Evolutionary conservation across 176 grass and related monocot genomes (phyloP).

Genomic region (Ampelocalamus luodianensis): DNA sequence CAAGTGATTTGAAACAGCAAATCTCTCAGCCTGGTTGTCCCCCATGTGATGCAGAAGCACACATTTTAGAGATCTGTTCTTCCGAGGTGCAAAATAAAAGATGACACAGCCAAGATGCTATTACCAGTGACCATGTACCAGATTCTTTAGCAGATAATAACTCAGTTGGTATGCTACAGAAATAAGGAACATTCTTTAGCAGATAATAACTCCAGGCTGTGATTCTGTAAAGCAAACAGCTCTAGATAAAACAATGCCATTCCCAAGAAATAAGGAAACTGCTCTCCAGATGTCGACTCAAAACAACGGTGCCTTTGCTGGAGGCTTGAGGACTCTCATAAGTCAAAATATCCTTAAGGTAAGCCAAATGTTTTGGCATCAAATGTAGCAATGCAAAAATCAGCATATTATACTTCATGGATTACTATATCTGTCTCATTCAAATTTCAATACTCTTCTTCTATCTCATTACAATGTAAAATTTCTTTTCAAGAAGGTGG

Average conservation of each 20-base stretch:
- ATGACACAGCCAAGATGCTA: conserved; percentile 36
- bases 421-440: background rate
- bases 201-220: conserved; percentile 31
- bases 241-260: conserved; percentile 34
- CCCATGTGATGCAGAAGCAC: conserved; percentile 29
- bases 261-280: conserved; percentile 48
- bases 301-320: conserved; percentile 42
- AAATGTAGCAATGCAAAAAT: conserved; percentile 17
- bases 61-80: conserved; percentile 42
- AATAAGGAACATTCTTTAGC: conserved; percentile 53
- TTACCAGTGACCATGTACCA: conserved; percentile 48
- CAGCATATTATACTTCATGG: conserved; percentile 4
- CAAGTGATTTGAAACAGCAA: conserved; percentile 30
- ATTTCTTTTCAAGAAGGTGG: conserved; percentile 55
- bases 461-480: conserved; percentile 21
- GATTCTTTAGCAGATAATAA: conserved; percentile 47
- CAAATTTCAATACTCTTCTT: conserved; percentile 13
- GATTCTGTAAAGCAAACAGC: conserved; percentile 51
- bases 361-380: conserved; percentile 10
- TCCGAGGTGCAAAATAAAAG: conserved; percentile 44
- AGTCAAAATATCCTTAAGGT: conserved; percentile 51
- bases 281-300: conserved; percentile 33
- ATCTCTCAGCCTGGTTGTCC: conserved; percentile 31
- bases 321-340: conserved; percentile 24
- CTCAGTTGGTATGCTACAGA: conserved; percentile 28